A percentile compares a stretch with the other conserved stretches of the same genome.
phyloP scores from a whole-genome alignment of 2,329 filamentous ascomycete genomes.

The Hypoxylon sp. region DNA sequence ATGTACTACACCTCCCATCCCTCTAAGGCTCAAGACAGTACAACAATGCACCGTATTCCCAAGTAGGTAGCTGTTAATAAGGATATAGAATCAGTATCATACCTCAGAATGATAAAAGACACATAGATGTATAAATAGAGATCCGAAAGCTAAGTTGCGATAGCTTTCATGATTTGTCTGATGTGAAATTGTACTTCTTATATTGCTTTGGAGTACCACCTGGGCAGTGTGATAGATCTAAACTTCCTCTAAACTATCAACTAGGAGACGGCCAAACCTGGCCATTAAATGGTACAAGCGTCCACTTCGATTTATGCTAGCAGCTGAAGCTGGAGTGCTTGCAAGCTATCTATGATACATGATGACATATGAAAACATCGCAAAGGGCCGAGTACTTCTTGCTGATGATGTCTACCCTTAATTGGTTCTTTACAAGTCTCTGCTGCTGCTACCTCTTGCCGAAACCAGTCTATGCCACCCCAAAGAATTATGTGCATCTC shows the following conservation, averaged over 20 bases:
- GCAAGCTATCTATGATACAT: conserved; percentile 28
- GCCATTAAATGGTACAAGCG: neutral
- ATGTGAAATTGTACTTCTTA: too few relatives aligned
- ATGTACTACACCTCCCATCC: too few relatives aligned
- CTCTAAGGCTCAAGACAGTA: too few relatives aligned
- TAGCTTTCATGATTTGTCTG: too few relatives aligned
- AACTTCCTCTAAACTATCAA: neutral
- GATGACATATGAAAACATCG: conserved; percentile 13
- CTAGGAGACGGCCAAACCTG: neutral
- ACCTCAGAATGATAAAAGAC: too few relatives aligned
- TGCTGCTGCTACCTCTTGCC: neutral
- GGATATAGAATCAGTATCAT: too few relatives aligned
- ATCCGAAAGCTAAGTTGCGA: too few relatives aligned
- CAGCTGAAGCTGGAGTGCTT: neutral
- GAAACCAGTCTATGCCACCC: conserved; percentile 31
- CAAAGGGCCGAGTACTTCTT: conserved; percentile 8
- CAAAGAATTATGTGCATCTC: conserved; percentile 11
- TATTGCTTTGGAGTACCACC: too few relatives aligned
- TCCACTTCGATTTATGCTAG: conserved; percentile 8
- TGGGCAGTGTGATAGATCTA: neutral
- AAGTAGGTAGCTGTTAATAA: too few relatives aligned
- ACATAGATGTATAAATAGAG: too few relatives aligned
- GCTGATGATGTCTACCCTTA: conserved; percentile 1
- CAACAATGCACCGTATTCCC: too few relatives aligned
- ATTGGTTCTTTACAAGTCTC: conserved; percentile 1